A percentile compares a stretch with the other conserved stretches of the same genome.
These are phyloP conservation scores for Actinomucor elegans DNA, from an alignment of 371 early-diverging fungal genomes.

Conservation along the genomic window DNA sequence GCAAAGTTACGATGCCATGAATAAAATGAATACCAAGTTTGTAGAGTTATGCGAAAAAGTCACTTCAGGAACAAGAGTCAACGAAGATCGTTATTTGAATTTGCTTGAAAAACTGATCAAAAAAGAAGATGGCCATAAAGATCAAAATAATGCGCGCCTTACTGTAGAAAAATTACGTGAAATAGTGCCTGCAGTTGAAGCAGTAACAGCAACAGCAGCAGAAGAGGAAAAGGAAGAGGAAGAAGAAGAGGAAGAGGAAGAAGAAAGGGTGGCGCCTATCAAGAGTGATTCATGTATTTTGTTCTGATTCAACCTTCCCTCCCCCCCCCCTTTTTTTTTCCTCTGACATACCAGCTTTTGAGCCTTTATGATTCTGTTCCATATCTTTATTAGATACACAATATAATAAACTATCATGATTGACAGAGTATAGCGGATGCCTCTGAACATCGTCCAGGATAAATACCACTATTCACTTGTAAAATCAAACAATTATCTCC, in stretches of 20 bases:
- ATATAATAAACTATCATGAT: too few species aligned
- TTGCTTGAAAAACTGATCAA: conserved; percentile 1
- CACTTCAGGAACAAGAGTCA: not conserved
- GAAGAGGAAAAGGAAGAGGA: too few species aligned
- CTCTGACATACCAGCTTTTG: too few species aligned
- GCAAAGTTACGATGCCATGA: not conserved
- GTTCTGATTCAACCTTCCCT: too few species aligned
- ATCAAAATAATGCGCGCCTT: too few species aligned
- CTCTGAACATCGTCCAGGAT: conserved; percentile 12
- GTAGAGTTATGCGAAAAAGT: conserved; percentile 4
- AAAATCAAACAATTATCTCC: conserved; percentile 18
- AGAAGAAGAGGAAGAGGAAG: too few species aligned
- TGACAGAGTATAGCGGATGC: conserved; percentile 12
- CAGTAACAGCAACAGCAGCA: not conserved
- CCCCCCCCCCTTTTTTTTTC: too few species aligned
- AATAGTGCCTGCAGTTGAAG: not conserved
- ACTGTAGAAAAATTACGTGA: too few species aligned
- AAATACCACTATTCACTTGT: conserved; percentile 11
- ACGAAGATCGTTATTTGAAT: conserved; percentile 5
- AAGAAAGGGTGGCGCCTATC: too few species aligned
- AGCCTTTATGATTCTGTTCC: too few species aligned
- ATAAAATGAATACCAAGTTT: conserved; percentile 6
- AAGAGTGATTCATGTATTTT: too few species aligned
- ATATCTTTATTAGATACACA: too few species aligned
- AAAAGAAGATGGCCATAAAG: not conserved